Percentiles rank a stretch among this genome's conserved stretches.
Conservation (phyloP, 2,329 filamentous ascomycete genomes). For the Pezicula rhizophila region DNA sequence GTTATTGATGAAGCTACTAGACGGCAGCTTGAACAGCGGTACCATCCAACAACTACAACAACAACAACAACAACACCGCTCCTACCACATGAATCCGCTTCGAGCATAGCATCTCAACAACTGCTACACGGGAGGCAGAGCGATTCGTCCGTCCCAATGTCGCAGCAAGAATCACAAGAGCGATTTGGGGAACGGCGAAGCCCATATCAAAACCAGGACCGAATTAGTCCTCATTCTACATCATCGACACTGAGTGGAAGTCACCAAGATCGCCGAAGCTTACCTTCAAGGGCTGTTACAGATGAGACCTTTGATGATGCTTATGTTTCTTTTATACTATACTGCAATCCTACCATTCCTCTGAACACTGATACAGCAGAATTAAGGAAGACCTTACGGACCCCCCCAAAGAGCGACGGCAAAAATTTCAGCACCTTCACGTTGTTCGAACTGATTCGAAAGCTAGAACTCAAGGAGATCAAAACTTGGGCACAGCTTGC, state of each 20-base stretch:
- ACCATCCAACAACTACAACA: neutral
- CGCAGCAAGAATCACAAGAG: neutral
- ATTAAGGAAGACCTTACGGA: slow-evolving; percentile 70
- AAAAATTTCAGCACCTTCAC: slow-evolving; percentile 76
- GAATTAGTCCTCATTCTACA: neutral
- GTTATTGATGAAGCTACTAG: neutral
- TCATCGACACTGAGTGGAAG: neutral
- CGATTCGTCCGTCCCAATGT: neutral
- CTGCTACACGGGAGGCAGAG: neutral
- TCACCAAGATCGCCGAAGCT: slow-evolving; percentile 14
- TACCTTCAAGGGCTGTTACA: slow-evolving; percentile 65
- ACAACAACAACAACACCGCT: neutral
- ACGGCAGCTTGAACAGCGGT: neutral
- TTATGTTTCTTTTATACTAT: slow-evolving; percentile 79
- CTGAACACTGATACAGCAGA: slow-evolving; percentile 62
- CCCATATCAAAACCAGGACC: neutral
- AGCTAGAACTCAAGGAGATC: slow-evolving; percentile 75
- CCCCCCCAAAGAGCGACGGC: slow-evolving; percentile 78
- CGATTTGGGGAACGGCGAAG: neutral
- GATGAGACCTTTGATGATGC: slow-evolving; percentile 71
- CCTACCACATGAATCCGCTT: neutral
- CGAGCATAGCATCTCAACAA: neutral
- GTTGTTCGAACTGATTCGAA: slow-evolving; percentile 72
- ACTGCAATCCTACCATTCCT: slow-evolving; percentile 80
- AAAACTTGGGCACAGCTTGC: slow-evolving; percentile 91